Percentiles rank a stretch among this genome's conserved stretches.
Evolutionary conservation across 768 basidiomycete species (phyloP).

Genomic region (Serendipita sp.): DNA sequence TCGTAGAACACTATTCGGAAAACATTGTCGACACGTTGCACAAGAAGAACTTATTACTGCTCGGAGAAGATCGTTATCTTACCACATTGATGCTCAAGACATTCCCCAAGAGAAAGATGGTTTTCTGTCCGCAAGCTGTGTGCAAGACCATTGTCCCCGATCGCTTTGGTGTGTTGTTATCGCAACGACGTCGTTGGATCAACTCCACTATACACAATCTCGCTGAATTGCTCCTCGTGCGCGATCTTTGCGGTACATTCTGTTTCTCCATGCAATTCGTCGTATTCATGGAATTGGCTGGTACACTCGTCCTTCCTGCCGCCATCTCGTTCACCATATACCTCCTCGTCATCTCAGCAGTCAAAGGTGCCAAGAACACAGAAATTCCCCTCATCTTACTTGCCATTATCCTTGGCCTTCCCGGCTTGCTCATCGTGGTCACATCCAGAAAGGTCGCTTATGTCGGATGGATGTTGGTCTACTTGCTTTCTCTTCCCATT

Average conservation of each 20-base stretch:
- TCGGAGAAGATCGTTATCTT: conserved; percentile 98
- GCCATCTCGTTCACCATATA: conserved; percentile 96
- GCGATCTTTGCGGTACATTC: conserved; percentile 98
- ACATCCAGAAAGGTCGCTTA: conserved; percentile 90
- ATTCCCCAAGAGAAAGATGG: conserved; percentile 98
- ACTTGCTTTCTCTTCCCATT: conserved; percentile 80
- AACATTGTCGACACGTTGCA: conserved; percentile 98
- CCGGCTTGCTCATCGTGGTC: conserved; percentile 87
- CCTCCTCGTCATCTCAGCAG: conserved; percentile 74
- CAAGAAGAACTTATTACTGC: conserved; percentile 94
- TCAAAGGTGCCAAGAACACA: conserved; percentile 34
- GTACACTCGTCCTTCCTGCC: conserved; percentile 90
- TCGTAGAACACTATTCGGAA: conserved; percentile 97
- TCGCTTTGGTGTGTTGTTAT: conserved; percentile 82
- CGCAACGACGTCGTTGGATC: conserved; percentile 97
- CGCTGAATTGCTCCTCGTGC: conserved; percentile 83
- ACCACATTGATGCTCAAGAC: conserved; percentile 97
- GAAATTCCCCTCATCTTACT: conserved; percentile 79
- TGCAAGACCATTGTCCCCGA: conserved; percentile 99
- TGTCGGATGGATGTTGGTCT: conserved; percentile 93
- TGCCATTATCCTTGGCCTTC: conserved; percentile 88
- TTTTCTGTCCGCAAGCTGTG: conserved; percentile 96
- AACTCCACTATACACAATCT: conserved; percentile 98
- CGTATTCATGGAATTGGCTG: conserved; percentile 93
- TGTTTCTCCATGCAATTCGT: conserved; percentile 99